Percentiles rank a stretch among this genome's conserved stretches.
Conservation (phyloP, 2,329 filamentous ascomycete genomes). For the Trichoderma sp. region DNA sequence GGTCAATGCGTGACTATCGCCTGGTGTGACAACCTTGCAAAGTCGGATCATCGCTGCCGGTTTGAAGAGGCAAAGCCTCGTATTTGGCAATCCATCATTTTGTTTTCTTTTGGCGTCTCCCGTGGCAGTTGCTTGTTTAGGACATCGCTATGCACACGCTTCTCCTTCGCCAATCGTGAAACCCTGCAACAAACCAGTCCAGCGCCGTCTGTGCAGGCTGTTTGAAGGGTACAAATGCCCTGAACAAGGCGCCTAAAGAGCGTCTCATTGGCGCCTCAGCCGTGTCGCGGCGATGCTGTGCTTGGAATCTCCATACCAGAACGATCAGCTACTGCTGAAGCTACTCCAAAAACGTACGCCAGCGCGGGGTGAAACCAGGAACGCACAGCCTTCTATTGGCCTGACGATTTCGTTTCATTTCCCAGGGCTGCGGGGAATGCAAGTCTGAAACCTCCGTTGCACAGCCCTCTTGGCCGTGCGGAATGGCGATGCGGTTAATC, state of each 20-base stretch:
- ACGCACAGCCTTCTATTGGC: background rate
- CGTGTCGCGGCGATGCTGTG: background rate
- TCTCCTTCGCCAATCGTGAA: background rate
- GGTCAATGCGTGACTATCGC: background rate
- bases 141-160: background rate
- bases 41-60: background rate
- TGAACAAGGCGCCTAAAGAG: background rate
- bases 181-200: background rate
- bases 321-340: background rate
- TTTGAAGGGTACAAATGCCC: background rate
- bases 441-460: constrained; percentile 15
- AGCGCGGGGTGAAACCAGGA: constrained; percentile 16
- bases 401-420: constrained; percentile 5
- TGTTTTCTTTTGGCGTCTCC: background rate
- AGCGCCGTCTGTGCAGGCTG: background rate
- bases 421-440: constrained; percentile 11
- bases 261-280: constrained; percentile 9
- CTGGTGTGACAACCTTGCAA: background rate
- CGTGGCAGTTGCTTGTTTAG: background rate
- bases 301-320: background rate
- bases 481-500: constrained; percentile 4
- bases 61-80: background rate
- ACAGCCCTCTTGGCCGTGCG: constrained; percentile 5
- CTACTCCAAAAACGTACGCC: constrained; percentile 9
- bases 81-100: background rate